A percentile compares a stretch with the other conserved stretches of the same genome.
Evolutionary conservation across 768 basidiomycete genomes (phyloP).

Genomic region (Cyclocybe aegerita): DNA sequence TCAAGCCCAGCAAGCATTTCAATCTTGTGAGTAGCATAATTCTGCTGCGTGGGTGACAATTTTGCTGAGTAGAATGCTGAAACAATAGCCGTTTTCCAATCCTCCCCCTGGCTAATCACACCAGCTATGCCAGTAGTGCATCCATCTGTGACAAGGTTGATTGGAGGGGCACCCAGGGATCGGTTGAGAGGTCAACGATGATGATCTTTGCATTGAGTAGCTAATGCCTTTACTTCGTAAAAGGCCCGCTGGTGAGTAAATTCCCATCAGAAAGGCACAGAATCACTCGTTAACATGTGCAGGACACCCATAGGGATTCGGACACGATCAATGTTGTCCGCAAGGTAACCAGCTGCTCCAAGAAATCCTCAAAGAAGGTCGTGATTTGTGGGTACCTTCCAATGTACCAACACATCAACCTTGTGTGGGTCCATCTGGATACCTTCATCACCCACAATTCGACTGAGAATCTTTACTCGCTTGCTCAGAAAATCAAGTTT

Average conservation of each 20-base stretch:
- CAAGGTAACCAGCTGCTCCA: too few species aligned
- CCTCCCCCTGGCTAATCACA: slow-evolving; percentile 21
- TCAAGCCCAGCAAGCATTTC: slow-evolving; percentile 36
- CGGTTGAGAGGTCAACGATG: slow-evolving; percentile 12
- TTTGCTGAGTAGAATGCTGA: slow-evolving; percentile 29
- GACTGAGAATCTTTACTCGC: slow-evolving; percentile 20
- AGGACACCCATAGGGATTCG: too few species aligned
- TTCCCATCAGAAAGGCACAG: slow-evolving; percentile 19
- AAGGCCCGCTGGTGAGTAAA: slow-evolving; percentile 25
- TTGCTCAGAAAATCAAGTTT: slow-evolving; percentile 30
- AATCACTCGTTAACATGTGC: too few species aligned
- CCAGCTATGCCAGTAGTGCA: slow-evolving; percentile 24
- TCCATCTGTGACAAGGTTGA: slow-evolving; percentile 27
- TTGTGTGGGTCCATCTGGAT: slow-evolving; percentile 44
- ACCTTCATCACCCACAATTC: slow-evolving; percentile 28
- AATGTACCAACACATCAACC: slow-evolving; percentile 29
- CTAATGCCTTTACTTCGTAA: slow-evolving; percentile 25
- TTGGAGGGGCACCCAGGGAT: slow-evolving; percentile 6
- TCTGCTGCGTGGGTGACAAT: slow-evolving; percentile 26
- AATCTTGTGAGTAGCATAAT: slow-evolving; percentile 15
- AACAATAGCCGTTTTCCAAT: slow-evolving; percentile 27
- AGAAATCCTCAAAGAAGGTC: too few species aligned
- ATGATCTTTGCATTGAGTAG: slow-evolving; percentile 10
- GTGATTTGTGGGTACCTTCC: slow-evolving; percentile 29
- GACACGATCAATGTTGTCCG: too few species aligned